Base-by-base conservation (phyloP, 192 early-diverging fungal genomes). In the Dissophora ornata region DNA sequence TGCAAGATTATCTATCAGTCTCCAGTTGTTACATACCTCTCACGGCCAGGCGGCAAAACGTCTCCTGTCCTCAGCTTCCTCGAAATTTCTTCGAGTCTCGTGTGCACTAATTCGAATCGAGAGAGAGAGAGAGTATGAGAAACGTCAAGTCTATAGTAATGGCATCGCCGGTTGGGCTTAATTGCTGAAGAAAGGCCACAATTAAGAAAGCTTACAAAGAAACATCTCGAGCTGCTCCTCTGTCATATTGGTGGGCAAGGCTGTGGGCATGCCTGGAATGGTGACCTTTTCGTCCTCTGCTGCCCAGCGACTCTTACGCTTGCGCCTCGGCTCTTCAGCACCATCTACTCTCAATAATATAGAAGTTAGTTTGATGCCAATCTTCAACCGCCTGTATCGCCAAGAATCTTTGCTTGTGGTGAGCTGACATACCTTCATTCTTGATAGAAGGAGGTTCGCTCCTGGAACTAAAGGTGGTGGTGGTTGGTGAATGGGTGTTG, bases 21-120 rank as follows among this genome's bases (percentile, higher is more conserved):
- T n/a, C n/a, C n/a, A n/a, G n/a, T n/a, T n/a, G n/a, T n/a, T n/a
- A n/a, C n/a, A n/a, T n/a, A 94, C 93, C 91, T 87, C 42, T 91
- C 87, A 25, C 81, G 74, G 57, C 94, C 93, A 3, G 82, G 61
- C n/a, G 97, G 97, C 34, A 96, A 83, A 40, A 91, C 88, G 74
- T 97, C 92, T 22, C 94, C 94, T 42, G 80, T 90, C 22, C 90
- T 85, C 19, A 99, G 81, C 75, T 92, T 90, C 28, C 89, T 82
- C 29, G 88, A 88, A 51, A 98, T 95, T 78, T 99, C 96, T 67
- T 99, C 95, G 48, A 99, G 84, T n/a, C 94, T 83, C 60, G 96
- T 81, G 62, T 93, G 89, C 16, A 96, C 87, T 84, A 80, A 67
- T 69, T 75, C 67, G 36, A 54, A 79, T 28, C 13, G 42, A 40